A percentile compares a stretch with the other conserved stretches of the same genome.
Conservation (phyloP, 331 rosid species). For the Malus hybrid region DNA sequence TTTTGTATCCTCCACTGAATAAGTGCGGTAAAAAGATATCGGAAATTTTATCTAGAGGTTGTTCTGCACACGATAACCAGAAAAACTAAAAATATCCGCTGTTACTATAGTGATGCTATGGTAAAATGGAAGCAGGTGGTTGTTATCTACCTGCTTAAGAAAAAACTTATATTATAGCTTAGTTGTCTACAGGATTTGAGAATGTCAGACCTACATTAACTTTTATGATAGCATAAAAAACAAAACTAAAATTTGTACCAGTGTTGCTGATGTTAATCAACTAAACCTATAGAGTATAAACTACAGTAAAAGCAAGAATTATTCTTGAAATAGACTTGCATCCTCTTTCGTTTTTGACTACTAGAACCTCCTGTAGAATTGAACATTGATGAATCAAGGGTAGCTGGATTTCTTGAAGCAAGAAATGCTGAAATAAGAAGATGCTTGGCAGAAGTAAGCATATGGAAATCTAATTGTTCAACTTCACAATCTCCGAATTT, state of each 20-base stretch:
- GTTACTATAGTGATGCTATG: not conserved
- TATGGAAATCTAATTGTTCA: conserved; percentile 57
- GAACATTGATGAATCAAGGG: conserved; percentile 88
- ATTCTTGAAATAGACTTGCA: conserved; percentile 37
- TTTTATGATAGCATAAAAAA: not conserved
- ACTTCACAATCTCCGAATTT: conserved; percentile 39
- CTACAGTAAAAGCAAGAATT: not conserved
- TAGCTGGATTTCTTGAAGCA: conserved; percentile 96
- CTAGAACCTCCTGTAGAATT: conserved; percentile 74
- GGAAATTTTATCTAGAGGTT: not conserved
- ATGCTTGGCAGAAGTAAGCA: conserved; percentile 84
- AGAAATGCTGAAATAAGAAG: conserved; percentile 90
- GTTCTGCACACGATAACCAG: not conserved
- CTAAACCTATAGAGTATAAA: not conserved
- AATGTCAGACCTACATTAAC: not conserved
- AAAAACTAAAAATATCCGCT: not conserved
- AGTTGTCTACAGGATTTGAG: not conserved
- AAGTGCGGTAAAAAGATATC: not conserved
- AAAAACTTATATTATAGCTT: not conserved
- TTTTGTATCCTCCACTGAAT: not conserved
- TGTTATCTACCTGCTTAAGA: not conserved
- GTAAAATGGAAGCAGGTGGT: not conserved
- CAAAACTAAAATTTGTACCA: not conserved
- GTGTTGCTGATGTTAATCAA: not conserved
- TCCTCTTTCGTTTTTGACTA: conserved; percentile 67